phyloP scores from a whole-genome alignment of 768 basidiomycete species.

The Xerocomellus chrysenteron region DNA sequence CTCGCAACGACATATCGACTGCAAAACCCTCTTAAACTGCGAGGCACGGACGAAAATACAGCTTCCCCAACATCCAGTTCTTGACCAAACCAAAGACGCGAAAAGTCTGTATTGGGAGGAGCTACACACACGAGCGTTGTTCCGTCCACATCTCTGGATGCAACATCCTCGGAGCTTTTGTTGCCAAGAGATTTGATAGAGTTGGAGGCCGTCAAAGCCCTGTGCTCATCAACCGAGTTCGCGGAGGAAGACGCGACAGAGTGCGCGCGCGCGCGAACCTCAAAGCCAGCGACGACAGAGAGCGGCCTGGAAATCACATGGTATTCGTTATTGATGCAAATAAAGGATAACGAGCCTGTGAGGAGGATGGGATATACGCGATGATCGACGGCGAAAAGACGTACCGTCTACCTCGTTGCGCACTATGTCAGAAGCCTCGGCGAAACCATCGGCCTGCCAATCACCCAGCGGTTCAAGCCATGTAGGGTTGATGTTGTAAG shows the following conservation, averaged over 20 bases:
- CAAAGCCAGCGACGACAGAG: slow-evolving; percentile 28
- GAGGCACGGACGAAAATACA: slow-evolving; percentile 14
- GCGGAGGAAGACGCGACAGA: slow-evolving; percentile 18
- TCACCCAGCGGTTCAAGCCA: slow-evolving; percentile 50
- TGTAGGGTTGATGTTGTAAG: slow-evolving; percentile 14
- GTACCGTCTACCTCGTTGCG: slow-evolving; percentile 47
- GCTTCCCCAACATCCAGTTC: slow-evolving; percentile 20
- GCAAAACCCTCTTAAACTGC: slow-evolving; percentile 16
- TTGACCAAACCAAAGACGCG: slow-evolving; percentile 26
- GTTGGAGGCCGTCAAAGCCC: slow-evolving; percentile 53
- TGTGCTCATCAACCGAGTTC: slow-evolving; percentile 24
- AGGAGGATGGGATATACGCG: slow-evolving; percentile 12
- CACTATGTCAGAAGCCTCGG: slow-evolving; percentile 45
- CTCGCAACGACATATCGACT: slow-evolving; percentile 20
- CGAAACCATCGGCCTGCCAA: slow-evolving; percentile 53
- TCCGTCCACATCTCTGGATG: slow-evolving; percentile 20
- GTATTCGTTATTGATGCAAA: slow-evolving; percentile 43
- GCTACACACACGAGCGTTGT: slow-evolving; percentile 26
- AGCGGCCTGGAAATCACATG: slow-evolving; percentile 47
- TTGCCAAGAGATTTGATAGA: slow-evolving; percentile 58
- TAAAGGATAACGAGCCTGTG: slow-evolving; percentile 24
- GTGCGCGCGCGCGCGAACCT: slow-evolving; percentile 9
- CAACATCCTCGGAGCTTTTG: slow-evolving; percentile 48
- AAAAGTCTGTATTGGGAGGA: slow-evolving; percentile 24
- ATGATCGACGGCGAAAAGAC: slow-evolving; percentile 12